Base-by-base conservation (phyloP, 306 rosid species). In the Elaeagnus macrophylla region DNA sequence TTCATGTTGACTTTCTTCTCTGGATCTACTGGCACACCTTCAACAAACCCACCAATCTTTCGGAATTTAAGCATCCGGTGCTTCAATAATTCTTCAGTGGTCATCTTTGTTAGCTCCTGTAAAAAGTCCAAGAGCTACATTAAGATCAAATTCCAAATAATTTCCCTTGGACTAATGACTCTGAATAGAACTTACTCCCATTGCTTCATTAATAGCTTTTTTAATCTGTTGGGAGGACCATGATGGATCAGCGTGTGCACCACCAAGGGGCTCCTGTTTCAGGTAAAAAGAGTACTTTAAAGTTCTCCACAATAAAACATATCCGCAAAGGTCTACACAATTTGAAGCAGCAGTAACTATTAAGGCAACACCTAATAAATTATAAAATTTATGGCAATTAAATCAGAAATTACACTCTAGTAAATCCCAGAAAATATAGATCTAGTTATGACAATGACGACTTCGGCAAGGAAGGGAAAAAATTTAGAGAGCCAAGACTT, bases 171-270 rank as follows among this genome's bases (percentile, higher is more conserved):
- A 69, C 57, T 60, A 55, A 54, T 52, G 44, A 37, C 15, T 39
- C 12, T 36, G 8, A 39, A 39, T 32, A 48, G 65, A 64, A 84
- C 95, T 80, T 77, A 91, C 99, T 60, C 77, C 87, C 89, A 91
- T 91, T 71, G 82, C 39, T 61, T 78, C 74, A 59, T 80, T 78
- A 75, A 91, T 80, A 37, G 93, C 87, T 54, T 8, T 39, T 65
- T 84, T 91, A 39, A 91, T 87, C 76, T 84, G 95, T 60, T 84
- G 78, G 25, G 99, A 91, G 67, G 84, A 77, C 96, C 95, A 87
- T 3, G 66, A 7, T 36, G 99, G 77, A 77, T 87, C 87, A 9
- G 87, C 80, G 77, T 91, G 99, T 45, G 96, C 99, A 10, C 99
- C 99, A 54, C 96, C 96, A 7, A 84, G 74, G 6, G 99, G 96